phyloP scores from a whole-genome alignment of 352 stramenopile species.

The Phytopythium montanum region DNA sequence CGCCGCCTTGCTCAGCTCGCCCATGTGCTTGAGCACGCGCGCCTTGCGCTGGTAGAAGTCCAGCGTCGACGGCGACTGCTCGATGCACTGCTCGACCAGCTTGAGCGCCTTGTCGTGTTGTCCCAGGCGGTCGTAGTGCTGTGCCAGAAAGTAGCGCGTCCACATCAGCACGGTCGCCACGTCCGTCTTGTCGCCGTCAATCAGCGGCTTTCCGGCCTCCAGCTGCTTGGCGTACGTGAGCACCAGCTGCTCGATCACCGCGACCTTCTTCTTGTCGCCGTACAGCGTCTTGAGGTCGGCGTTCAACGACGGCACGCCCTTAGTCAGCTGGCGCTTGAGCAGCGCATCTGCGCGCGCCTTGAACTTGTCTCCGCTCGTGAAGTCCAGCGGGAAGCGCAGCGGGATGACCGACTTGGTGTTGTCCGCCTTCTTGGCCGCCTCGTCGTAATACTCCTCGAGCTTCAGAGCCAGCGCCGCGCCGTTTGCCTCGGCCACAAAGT shows the following conservation, averaged over 20 bases:
- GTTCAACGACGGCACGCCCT: constrained; percentile 93
- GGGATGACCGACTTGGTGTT: constrained; percentile 78
- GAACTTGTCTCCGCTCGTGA: constrained; percentile 78
- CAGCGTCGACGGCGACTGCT: constrained; percentile 87
- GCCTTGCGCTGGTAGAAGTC: constrained; percentile 95
- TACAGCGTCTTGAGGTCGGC: constrained; percentile 93
- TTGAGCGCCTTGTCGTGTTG: constrained; percentile 86
- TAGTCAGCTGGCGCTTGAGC: constrained; percentile 74
- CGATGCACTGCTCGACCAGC: constrained; percentile 92
- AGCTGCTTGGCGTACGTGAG: constrained; percentile 80
- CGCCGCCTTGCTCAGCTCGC: constrained; percentile 88
- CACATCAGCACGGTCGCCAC: constrained; percentile 70
- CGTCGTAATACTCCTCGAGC: constrained; percentile 53
- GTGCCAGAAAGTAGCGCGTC: constrained; percentile 90
- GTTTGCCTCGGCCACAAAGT: constrained; percentile 42
- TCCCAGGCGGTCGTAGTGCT: constrained; percentile 91
- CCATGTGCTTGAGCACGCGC: constrained; percentile 92
- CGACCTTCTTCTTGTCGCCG: constrained; percentile 44
- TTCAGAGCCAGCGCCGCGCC: constrained; percentile 35
- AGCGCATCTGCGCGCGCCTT: constrained; percentile 56
- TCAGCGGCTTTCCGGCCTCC: constrained; percentile 52
- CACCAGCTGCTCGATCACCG: constrained; percentile 71
- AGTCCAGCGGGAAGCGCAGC: constrained; percentile 90
- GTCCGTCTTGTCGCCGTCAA: constrained; percentile 25
- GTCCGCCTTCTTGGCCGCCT: constrained; percentile 31